phyloP scores from a whole-genome alignment of 2,329 filamentous ascomycete genomes.

The Monilinia vaccinii-corymbosi region DNA sequence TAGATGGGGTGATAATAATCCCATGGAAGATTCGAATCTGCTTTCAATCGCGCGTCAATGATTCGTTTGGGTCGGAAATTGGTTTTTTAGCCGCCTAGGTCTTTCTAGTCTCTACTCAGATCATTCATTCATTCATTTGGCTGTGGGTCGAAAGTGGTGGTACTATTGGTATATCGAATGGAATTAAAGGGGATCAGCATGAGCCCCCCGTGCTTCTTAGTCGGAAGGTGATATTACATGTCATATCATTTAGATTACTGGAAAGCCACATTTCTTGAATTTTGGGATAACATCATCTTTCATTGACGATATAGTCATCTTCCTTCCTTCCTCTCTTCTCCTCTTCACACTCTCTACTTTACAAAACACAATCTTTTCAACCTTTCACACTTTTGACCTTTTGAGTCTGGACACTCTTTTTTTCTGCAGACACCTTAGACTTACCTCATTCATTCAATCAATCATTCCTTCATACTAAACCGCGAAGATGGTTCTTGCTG shows the following conservation, averaged over 20 bases:
- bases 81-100: too few species aligned
- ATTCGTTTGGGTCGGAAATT: too few species aligned
- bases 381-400: neutral
- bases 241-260: neutral
- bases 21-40: too few species aligned
- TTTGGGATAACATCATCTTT: neutral
- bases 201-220: neutral
- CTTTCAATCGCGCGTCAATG: too few species aligned
- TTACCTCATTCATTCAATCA: neutral
- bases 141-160: neutral
- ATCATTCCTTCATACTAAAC: too few species aligned
- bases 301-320: neutral
- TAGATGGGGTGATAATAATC: too few species aligned
- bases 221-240: neutral
- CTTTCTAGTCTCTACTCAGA: too few species aligned
- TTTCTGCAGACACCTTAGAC: neutral
- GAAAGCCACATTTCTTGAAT: neutral
- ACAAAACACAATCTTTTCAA: neutral
- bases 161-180: neutral
- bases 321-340: neutral
- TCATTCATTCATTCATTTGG: too few species aligned
- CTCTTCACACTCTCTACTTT: neutral
- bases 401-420: constrained; percentile 4
- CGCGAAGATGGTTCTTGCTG: neutral
- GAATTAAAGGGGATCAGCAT: neutral